Base-by-base conservation (phyloP, 768 basidiomycete species). In the Russula sp. region DNA sequence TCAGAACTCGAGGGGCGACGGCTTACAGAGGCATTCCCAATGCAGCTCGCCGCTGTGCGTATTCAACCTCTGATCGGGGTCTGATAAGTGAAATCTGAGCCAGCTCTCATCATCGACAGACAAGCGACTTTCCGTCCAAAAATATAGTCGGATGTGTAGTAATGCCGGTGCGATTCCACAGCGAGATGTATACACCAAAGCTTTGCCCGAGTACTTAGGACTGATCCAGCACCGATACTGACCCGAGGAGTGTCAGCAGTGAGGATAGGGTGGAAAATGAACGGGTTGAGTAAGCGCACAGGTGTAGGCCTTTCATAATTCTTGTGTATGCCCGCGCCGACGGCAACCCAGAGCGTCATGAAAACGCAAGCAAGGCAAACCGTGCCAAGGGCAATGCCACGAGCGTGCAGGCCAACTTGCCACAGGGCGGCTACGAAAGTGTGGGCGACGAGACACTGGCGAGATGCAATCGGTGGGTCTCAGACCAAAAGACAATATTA, bases 381-480 rank as follows among this genome's bases (percentile, higher is more conserved):
- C 9, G 57, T 3, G 30, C 46, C 40, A 48, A 68, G 61, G 18
- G 76, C 76, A 34, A 72, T 22, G 11, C 61, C 56, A 53, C 75
- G 70, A n/a, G 72, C 71, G 28, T 67, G 46, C 28, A 74, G 66
- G 34, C 71, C 71, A 26, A 75, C 73, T 57, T 70, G 72, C 77
- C 77, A 78, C 22, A 80, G 63, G 14, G 75, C 76, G 1, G 44
- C 52, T 10, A 76, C 60, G 68, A 80, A 79, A 1, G 80, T 80
- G 69, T 79, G 78, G 9, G 78, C 55, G 0, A 78, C 72, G 22
- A 81, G 44, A 24, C 50, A 10, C 67, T 68, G 30, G 48, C 3
- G 18, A 36, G 34, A 11, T 40, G 78, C n/a, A 73, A 76, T 79
- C 66, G 44, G 30, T 46, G 6, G 13, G n/a, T 3, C 28, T 22